These are phyloP conservation scores for Trichoderma sp. DNA, from an alignment of 2,329 filamentous ascomycete genomes.

Conservation along the genomic window DNA sequence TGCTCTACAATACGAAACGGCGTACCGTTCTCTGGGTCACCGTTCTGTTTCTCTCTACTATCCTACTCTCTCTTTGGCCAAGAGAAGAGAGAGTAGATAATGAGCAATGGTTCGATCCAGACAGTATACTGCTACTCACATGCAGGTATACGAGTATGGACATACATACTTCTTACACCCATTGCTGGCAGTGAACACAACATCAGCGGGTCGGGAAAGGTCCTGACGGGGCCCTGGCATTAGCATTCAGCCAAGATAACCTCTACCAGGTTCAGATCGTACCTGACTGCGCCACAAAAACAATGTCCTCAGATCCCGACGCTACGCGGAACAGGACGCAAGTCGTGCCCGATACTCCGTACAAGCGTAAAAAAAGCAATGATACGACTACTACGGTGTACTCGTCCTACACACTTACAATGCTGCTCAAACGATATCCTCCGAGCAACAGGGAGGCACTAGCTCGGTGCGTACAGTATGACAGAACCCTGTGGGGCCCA, in stretches of 20 bases:
- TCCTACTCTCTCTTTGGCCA: not conserved
- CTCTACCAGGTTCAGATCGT: not conserved
- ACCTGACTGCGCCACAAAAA: not conserved
- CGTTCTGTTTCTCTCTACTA: not conserved
- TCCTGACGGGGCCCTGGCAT: not conserved
- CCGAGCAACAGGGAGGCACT: not conserved
- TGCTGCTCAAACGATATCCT: not conserved
- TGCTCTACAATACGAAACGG: not conserved
- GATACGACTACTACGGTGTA: not conserved
- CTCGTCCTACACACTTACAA: not conserved
- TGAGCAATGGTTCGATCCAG: not conserved
- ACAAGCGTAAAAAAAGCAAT: not conserved
- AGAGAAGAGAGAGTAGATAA: not conserved
- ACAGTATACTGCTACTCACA: not conserved
- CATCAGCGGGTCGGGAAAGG: not conserved
- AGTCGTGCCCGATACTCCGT: not conserved
- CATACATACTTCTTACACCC: not conserved
- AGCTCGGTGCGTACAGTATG: not conserved
- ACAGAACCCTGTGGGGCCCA: not conserved
- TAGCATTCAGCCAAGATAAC: not conserved
- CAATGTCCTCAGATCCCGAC: not conserved
- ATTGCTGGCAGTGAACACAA: not conserved
- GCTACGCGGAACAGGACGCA: not conserved
- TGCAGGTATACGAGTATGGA: not conserved
- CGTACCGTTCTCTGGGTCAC: not conserved